Base-by-base conservation (phyloP, 164 flowering plant species). In the Nymphaea colorata region DNA sequence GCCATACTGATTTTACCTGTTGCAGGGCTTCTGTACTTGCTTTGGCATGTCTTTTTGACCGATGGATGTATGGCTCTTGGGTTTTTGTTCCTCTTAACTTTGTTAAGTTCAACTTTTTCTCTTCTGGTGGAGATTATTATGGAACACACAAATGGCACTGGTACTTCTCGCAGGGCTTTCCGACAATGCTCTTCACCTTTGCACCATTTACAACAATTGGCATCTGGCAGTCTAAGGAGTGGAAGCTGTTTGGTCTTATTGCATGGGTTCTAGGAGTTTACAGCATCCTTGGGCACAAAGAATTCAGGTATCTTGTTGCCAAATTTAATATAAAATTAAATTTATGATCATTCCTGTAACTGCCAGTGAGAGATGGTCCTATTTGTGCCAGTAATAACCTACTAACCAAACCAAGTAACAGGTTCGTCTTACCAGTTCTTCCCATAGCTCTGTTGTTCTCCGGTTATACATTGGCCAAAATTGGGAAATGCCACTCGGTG, bases 91-190 rank as follows among this genome's bases (percentile, higher is more conserved):
- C 98, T 68, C 81, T 93, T 65, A 91, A 93, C 77, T 93, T 93
- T 83, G 77, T 91, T 42, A 86, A 83, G 77, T 93, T 93, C 84
- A 91, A 89, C 75, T 85, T 93, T 79, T 83, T 89, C 67, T 90
- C 94, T 63, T 85, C 94, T 69, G 96, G 97, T 4, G 97, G 94
- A 62, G 97, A 93, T 81, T 89, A 84, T 79, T 93, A 89, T 83
- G 97, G 97, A 69, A 93, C 91, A 69, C 98, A 93, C 78, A 78
- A 76, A 70, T 89, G 96, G 97, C 96, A 91, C 76, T 91, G 98
- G 98, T 90, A 90, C 80, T 82, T 90, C 74, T 83, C 85, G 66
- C 93, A 89, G 76, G 98, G 96, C 61, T 93, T 93, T 70, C 69
- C 87, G 0, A 90, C 80, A 66, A 93, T 90, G 91, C 73, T 90